Base-by-base conservation (phyloP, 768 basidiomycete genomes). In the Pisolithus albus region DNA sequence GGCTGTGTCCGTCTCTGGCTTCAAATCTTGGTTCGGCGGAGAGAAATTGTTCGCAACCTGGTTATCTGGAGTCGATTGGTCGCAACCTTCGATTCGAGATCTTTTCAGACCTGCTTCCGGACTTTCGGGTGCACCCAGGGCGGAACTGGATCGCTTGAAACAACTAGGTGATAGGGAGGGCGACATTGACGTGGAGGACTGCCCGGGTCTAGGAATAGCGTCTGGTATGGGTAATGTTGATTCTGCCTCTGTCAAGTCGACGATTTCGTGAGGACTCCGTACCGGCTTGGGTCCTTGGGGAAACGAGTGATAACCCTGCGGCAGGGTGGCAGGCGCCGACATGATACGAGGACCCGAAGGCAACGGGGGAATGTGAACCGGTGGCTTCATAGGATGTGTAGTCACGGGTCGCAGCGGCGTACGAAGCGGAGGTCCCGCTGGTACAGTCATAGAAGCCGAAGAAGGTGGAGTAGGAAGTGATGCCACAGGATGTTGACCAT, bases 71-170 rank as follows among this genome's bases (percentile, higher is more conserved):
- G 32, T 10, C 41, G 28, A 18, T 46, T 40, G 37, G n/a, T 15
- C 16, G 23, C 48, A 52, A 24, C 30, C 57, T 39, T 62, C 59
- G 0, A 54, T 46, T n/a, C 63, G 62, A 26, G 50, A 41, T 21
- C 55, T 66, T 47, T 65, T 65, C 4, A 21, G 45, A 18, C 53
- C 57, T 38, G 34, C 59, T 55, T 4, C 55, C 5, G 53, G 55
- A 45, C 30, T 44, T 9, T 28, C 18, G 15, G 45, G 46, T 38
- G 45, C 41, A 44, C 54, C 55, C 7, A 49, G 4, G 21, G 52
- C 61, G 23, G 53, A 45, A 19, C 24, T 59, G 24, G 57, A 44
- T 43, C 65, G 61, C 24, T 65, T 65, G 37, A 38, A 39, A 39
- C 50, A 38, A 15, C 47, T 26, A 3, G 28, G 8, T 13, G 28